These are phyloP conservation scores for Penicillium daleae DNA, from an alignment of 495 filamentous ascomycete genomes.

Conservation along the genomic window DNA sequence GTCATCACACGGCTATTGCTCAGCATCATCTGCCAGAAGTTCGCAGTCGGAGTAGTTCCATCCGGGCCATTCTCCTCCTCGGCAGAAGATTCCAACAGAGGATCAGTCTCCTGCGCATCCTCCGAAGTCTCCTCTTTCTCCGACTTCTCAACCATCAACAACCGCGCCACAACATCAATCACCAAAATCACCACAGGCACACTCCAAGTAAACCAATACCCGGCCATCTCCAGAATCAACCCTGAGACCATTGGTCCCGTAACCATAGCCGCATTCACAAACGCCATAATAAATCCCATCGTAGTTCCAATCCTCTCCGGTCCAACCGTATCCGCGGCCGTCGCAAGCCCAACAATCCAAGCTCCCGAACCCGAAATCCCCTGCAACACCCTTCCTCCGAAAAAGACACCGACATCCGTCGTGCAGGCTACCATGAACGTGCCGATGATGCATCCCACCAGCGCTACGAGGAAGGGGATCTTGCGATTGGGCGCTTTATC, in stretches of 20 bases:
- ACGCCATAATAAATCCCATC: constrained; percentile 22
- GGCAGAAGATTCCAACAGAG: neutral
- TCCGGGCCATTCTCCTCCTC: neutral
- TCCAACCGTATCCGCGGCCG: constrained; percentile 24
- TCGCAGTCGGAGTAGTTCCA: neutral
- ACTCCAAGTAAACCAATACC: constrained; percentile 35
- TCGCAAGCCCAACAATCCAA: constrained; percentile 35
- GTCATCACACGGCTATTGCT: constrained; percentile 16
- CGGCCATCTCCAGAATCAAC: constrained; percentile 20
- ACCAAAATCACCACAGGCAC: constrained; percentile 24
- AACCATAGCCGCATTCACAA: constrained; percentile 26
- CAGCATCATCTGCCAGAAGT: constrained; percentile 24
- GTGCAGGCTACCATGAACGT: constrained; percentile 7
- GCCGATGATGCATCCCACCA: constrained; percentile 8
- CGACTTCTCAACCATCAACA: constrained; percentile 31
- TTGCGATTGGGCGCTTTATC: constrained; percentile 23
- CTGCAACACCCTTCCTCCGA: constrained; percentile 29
- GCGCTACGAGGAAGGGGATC: constrained; percentile 13
- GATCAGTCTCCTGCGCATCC: neutral
- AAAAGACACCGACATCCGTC: constrained; percentile 13
- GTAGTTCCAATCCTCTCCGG: constrained; percentile 28
- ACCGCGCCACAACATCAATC: constrained; percentile 25
- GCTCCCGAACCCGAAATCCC: constrained; percentile 24
- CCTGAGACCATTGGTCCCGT: constrained; percentile 33
- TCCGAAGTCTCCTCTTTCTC: neutral